phyloP scores from a whole-genome alignment of 192 early-diverging fungal genomes.

The Mortierella hygrophila region DNA sequence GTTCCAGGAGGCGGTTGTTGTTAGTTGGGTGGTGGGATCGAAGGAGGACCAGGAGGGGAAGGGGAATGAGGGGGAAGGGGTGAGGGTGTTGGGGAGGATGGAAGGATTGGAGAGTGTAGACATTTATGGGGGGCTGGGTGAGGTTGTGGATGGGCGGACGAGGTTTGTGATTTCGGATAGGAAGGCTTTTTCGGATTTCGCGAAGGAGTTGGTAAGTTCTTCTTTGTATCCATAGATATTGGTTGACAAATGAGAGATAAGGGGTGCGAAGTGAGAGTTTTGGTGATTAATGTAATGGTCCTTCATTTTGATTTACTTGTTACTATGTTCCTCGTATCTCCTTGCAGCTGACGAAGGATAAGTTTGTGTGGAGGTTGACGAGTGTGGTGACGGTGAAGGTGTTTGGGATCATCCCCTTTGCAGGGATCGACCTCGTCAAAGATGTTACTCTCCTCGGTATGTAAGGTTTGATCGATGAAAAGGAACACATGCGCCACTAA shows the following conservation, averaged over 20 bases:
- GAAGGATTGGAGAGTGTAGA: not conserved
- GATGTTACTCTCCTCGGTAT: constrained; percentile 4
- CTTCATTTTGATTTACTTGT: not conserved
- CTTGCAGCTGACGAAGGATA: not conserved
- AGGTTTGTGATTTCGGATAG: constrained; percentile 10
- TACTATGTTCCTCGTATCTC: not conserved
- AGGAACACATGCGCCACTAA: not conserved
- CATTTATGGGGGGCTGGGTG: not conserved
- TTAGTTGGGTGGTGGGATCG: constrained; percentile 16
- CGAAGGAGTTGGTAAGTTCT: constrained; percentile 50
- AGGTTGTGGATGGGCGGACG: not conserved
- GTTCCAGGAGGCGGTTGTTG: constrained; percentile 43
- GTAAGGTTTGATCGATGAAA: not conserved
- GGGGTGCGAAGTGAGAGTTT: not conserved
- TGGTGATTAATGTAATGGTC: not conserved
- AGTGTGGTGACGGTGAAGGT: not conserved
- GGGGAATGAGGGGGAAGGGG: no score
- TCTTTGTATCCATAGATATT: not conserved
- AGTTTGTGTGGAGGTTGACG: not conserved
- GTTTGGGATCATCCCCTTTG: not conserved
- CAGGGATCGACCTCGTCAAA: not conserved
- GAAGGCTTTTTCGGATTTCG: constrained; percentile 7
- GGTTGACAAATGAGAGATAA: no score
- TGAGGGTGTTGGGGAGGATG: constrained; percentile 10
- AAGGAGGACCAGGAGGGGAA: constrained; percentile 6